A percentile compares a stretch with the other conserved stretches of the same genome.
phyloP scores from a whole-genome alignment of 139 green algal species.

The Auxenochlorella pyrenoidosa region DNA sequence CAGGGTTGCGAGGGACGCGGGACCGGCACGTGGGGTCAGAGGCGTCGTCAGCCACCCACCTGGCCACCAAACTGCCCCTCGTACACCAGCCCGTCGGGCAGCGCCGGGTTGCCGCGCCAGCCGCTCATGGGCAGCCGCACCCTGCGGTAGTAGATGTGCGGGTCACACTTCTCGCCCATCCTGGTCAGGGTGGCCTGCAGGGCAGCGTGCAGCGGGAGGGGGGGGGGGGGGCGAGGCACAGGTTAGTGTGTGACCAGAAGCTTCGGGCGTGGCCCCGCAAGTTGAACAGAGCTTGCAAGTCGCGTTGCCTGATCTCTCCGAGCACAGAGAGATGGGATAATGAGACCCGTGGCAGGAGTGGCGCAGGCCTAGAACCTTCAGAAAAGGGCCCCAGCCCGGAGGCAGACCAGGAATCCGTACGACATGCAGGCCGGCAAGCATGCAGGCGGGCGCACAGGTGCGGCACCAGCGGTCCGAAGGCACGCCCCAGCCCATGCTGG shows the following conservation, averaged over 20 bases:
- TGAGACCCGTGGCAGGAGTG: not conserved
- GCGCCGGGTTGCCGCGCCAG: slow-evolving; percentile 20
- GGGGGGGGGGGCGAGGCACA: no score
- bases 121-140: slow-evolving; percentile 21
- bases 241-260: no score
- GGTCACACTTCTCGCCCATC: slow-evolving; percentile 25
- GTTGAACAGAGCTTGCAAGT: no score
- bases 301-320: not conserved
- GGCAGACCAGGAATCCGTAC: no score
- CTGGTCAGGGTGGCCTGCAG: not conserved
- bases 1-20: no score
- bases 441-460: no score
- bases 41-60: not conserved
- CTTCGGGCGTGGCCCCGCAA: not conserved
- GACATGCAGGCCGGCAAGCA: no score
- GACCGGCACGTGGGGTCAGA: no score
- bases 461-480: no score
- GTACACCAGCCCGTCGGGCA: slow-evolving; percentile 10
- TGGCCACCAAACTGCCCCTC: slow-evolving; percentile 5
- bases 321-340: not conserved
- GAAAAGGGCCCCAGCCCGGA: no score
- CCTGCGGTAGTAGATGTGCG: slow-evolving; percentile 4
- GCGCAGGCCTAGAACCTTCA: not conserved
- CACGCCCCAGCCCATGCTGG: no score
- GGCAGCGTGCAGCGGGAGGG: no score